Base-by-base conservation (phyloP, 768 basidiomycete genomes). In the Chalciporus chontae region DNA sequence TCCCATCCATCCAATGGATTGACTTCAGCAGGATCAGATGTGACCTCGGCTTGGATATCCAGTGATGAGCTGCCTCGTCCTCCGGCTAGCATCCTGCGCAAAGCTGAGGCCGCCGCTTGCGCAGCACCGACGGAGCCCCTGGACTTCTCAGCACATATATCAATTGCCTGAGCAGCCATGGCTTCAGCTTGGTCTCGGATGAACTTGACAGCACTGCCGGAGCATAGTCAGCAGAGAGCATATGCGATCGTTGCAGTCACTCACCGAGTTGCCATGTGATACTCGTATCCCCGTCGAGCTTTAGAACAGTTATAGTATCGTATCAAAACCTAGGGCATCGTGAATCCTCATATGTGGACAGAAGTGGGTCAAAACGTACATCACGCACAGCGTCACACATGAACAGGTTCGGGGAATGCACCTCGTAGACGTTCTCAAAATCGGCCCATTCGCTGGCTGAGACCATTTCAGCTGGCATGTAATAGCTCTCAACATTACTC, bases 381-480 rank as follows among this genome's bases (percentile, higher is more conserved):
- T 94, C 87, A 54, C 93, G 83, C 26, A 85, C 81, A 21, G 80
- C 76, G 60, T 82, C 83, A 58, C 84, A 85, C 72, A 93, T 74
- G 58, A 83, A 84, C 40, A 95, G 76, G 42, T 81, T 85, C 1
- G 93, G 94, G 53, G 81, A 87, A 67, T 96, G 93, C 14, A 93
- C 77, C 61, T 95, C 90, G 62, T 94, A 91, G 21, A 94, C 91
- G 59, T 94, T 89, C 62, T 89, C 85, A 68, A 95, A 97, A 52
- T 84, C 80, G 2, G 77, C 79, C 87, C 82, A 85, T 59, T 90
- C 87, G 19, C 80, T 73, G 23, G 83, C 73, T 10, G 83, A 81
- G 29, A 85, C 77, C 39, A 80, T 77, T 57, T 86, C 83, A 11
- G 82, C 75, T 26, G 85, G 84, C 68, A 87, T 79, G 48, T 81